These are phyloP conservation scores for baker's yeast (Saccharomyces cerevisiae) DNA, from an alignment of 805 yeast species.

Conservation along the genomic window DNA sequence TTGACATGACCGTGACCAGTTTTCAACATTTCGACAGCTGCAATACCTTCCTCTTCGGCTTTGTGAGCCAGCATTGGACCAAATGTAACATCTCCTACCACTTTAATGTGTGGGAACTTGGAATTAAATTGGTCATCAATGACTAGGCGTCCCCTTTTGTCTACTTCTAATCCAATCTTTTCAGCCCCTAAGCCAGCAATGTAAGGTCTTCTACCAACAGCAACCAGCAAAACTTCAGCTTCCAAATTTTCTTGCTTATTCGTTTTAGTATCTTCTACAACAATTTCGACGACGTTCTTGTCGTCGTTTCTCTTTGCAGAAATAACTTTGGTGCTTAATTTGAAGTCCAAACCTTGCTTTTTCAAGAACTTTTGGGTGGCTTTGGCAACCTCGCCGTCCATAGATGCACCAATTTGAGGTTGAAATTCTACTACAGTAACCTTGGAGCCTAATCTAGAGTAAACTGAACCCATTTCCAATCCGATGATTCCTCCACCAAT, in stretches of 20 bases:
- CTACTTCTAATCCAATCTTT: constrained; percentile 80
- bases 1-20: constrained; percentile 95
- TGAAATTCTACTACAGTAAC: constrained; percentile 92
- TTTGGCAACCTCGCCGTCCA: constrained; percentile 94
- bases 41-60: constrained; percentile 99
- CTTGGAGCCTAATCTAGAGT: constrained; percentile 89
- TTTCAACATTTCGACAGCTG: constrained; percentile 93
- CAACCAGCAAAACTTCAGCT: constrained; percentile 90
- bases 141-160: constrained; percentile 85
- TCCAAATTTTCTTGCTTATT: constrained; percentile 74
- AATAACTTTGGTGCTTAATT: constrained; percentile 83
- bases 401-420: constrained; percentile 90
- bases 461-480: constrained; percentile 97
- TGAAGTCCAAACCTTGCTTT: constrained; percentile 93
- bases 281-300: constrained; percentile 54
- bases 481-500: constrained; percentile 99
- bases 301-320: constrained; percentile 87
- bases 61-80: constrained; percentile 99
- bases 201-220: constrained; percentile 98
- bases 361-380: constrained; percentile 78
- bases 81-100: constrained; percentile 95
- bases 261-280: constrained; percentile 79
- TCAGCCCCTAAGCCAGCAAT: constrained; percentile 85
- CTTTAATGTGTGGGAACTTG: constrained; percentile 86
- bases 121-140: constrained; percentile 92